These are phyloP conservation scores for Coemansia pectinata DNA, from an alignment of 192 early-diverging fungal genomes.

Conservation along the genomic window DNA sequence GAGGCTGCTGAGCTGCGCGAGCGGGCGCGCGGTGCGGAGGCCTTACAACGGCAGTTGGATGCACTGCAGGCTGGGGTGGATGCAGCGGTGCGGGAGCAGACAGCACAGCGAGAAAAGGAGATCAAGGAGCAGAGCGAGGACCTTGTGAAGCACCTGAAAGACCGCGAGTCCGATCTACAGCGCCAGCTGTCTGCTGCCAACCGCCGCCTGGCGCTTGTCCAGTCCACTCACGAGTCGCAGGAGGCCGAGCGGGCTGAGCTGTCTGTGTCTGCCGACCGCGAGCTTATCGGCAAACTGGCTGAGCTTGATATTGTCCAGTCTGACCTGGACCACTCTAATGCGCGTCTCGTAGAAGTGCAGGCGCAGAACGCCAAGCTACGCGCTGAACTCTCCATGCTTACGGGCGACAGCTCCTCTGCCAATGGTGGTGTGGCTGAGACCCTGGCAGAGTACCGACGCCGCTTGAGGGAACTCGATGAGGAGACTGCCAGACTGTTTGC, in stretches of 20 bases:
- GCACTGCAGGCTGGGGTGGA: constrained; percentile 55
- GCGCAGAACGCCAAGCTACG: constrained; percentile 66
- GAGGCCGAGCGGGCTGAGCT: constrained; percentile 51
- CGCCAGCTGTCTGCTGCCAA: constrained; percentile 78
- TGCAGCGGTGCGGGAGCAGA: constrained; percentile 68
- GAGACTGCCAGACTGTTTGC: constrained; percentile 37
- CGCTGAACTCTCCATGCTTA: constrained; percentile 35
- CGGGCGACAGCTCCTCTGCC: constrained; percentile 11
- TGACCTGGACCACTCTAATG: constrained; percentile 82
- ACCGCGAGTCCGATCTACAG: constrained; percentile 81
- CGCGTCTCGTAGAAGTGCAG: constrained; percentile 65
- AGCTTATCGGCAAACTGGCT: constrained; percentile 71
- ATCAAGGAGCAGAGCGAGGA: constrained; percentile 75
- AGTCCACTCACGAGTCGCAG: constrained; percentile 65
- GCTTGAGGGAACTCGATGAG: constrained; percentile 34
- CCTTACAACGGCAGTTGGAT: constrained; percentile 1
- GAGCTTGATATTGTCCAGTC: constrained; percentile 87
- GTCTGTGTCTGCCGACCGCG: constrained; percentile 67
- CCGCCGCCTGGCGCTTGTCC: constrained; percentile 67
- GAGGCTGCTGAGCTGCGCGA: constrained; percentile 64
- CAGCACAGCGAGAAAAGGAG: constrained; percentile 68
- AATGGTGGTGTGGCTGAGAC: constrained; percentile 21
- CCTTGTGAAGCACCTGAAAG: constrained; percentile 77
- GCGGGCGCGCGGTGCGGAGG: constrained; percentile 39
- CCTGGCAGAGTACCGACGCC: constrained; percentile 44